Base-by-base conservation (phyloP, 1,284 basidiomycete species). In the Stygiomarasmius scandens region DNA sequence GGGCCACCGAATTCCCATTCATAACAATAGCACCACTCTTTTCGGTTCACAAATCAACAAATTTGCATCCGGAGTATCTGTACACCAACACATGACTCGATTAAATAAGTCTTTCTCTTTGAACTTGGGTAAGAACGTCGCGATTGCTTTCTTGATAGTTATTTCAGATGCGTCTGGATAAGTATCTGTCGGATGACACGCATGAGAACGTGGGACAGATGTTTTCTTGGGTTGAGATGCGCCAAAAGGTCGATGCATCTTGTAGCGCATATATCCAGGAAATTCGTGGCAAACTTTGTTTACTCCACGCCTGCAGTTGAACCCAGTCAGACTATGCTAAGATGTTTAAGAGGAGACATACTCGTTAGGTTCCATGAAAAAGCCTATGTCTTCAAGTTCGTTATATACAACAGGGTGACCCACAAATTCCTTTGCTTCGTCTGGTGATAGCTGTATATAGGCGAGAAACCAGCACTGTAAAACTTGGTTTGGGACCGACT, bases 1-100 rank as follows among this genome's bases (percentile, higher is more conserved):
- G 58, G 54, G 20, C 55, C 38, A 2, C 46, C 49, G 70, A 49
- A 69, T 64, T 2, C 19, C 77, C 78, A 58, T 79, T 74, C 27
- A 75, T 50, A 16, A 59, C 56, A 38, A 67, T 55, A n/a, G 64
- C 62, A 4, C 67, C 14, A 41, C 65, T 65, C 52, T 72, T 73
- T 58, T 81, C 77, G n/a, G n/a, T 24, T 59, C 58, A 20, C 52
- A 54, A 10, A 58, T 50, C 9, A 58, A 29, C 58, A 54, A 27
- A 55, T 58, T 58, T 9, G 58, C 58, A 34, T 58, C 58, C 8
- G 48, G 53, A 16, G 53, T 58, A 49, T 58, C 58, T 12, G 58
- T 54, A 54, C 58, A 58, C 58, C 58, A 58, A 38, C 57, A 58
- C 55, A 60, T 47, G 8, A 44, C 34, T 12, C 55, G 51, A 46